Evolutionary conservation across 768 basidiomycete species (phyloP).

Genomic region (Candolleomyces eurysporus): DNA sequence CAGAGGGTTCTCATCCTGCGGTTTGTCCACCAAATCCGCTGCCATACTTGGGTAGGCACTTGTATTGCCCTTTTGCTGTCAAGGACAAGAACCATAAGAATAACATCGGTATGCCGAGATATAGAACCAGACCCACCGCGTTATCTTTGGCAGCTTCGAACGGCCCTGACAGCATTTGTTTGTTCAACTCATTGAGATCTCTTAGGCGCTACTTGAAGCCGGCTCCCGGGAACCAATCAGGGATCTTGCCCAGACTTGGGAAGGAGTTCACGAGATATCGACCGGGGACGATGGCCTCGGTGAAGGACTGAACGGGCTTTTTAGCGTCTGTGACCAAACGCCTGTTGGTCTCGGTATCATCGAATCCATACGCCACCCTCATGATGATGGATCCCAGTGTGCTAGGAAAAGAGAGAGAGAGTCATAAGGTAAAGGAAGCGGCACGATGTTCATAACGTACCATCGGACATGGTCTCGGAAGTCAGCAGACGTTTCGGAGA

Average conservation of each 20-base stretch:
- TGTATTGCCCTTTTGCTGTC: neutral
- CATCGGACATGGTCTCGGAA: neutral
- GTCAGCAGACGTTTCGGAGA: slow-evolving; percentile 14
- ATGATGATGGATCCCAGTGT: slow-evolving; percentile 6
- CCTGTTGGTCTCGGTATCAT: neutral
- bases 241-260: slow-evolving; percentile 2
- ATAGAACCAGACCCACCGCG: neutral
- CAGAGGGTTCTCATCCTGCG: slow-evolving; percentile 1
- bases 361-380: slow-evolving; percentile 6
- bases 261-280: slow-evolving; percentile 4
- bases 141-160: slow-evolving; percentile 4
- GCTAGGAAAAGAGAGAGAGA: neutral
- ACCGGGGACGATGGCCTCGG: neutral
- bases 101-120: neutral
- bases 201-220: neutral
- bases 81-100: neutral
- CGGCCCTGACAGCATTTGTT: neutral
- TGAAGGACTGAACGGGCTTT: neutral
- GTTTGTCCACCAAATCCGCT: neutral
- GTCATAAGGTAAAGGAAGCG: neutral
- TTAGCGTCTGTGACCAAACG: neutral
- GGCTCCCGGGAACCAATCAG: slow-evolving; percentile 9
- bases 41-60: slow-evolving; percentile 1
- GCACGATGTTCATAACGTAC: neutral
- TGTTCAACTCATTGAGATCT: neutral